Evolutionary conservation across 768 basidiomycete species (phyloP), one percentile per base, ranked within the genome.

Genomic region (Phanerodontia chrysosporium): DNA sequence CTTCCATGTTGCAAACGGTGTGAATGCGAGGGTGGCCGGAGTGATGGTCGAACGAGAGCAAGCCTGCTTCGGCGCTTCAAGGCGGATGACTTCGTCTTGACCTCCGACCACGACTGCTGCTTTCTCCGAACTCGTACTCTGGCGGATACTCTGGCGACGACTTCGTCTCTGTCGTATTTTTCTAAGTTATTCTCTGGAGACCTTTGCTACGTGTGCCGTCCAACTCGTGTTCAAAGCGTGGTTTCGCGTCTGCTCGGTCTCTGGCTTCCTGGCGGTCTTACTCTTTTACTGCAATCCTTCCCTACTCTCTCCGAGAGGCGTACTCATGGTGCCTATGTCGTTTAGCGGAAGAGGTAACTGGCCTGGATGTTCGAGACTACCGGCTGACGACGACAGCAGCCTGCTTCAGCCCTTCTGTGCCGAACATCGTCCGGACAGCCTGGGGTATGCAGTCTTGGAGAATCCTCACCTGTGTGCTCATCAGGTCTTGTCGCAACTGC

Each of bases 381-480:
- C 7, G 3, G 25, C 48, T 49, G 24, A 49, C 28, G 5, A n/a
- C 1, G 2, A 3, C 49, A 7, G 14, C 54, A 63, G 62, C 62
- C 13, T 60, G 55, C 49, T 63, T 63, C 51, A 63, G 58, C 45
- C 58, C 62, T 13, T 29, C 25, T 13, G 62, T 63, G 16, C 39
- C 58, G 7, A 21, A 14, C n/a, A 4, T 25, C 16, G 28, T 59
- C 3, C 53, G 14, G 29, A 22, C 32, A 0, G 45, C 58, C 29
- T 63, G 62, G 62, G 28, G 62, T 63, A 52, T 13, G 61, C 57
- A 8, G 22, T 16, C 28, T 12, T 7, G 22, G 42, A 29, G 30
- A 21, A 27, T 4, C 27, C 22, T 13, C 22, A 49, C 22, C 25
- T n/a, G 25, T 12, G 1, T 29, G 12, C 48, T 49, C 6, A 49